Evolutionary conservation across 306 rosid genomes (phyloP), one percentile per base, ranked within the genome.

Genomic region (Fragaria iinumae): DNA sequence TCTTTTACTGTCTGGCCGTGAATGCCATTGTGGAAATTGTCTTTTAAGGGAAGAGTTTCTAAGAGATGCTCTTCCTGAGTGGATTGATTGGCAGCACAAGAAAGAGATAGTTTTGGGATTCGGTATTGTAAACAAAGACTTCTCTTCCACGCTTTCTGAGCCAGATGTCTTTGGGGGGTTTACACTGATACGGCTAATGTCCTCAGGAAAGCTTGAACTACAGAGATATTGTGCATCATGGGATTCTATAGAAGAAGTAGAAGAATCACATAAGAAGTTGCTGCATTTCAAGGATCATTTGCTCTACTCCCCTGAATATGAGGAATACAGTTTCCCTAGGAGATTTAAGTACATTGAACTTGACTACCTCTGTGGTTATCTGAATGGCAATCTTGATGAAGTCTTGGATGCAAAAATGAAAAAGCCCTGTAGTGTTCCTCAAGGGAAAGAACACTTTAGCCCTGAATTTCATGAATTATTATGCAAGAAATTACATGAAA

Each of bases 61-160:
- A 12, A 92, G 85, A 81, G 89, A 78, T 74, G 85, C 84, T 56
- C 88, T 92, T 84, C 87, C 93, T 27, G 86, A 87, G 72, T 92
- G 97, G 96, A 65, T 88, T 78, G 87, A 84, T 80, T 87, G 89
- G 96, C 93, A 90, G 75, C 90, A 87, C 48, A 88, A 87, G 88
- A 92, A 86, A 79, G 95, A 91, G 75, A 81, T 87, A 43, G 88
- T 88, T 66, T 52, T 90, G 86, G 97, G 95, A 29, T 87, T 91
- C 21, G 88, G 89, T 69, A 83, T 90, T 77, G 36, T 90, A 65
- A 82, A 73, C 73, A 77, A 74, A 39, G 88, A 77, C 73, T 67
- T 87, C 25, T 86, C 91, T 55, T 70, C 83, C 29, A 73, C 77
- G 83, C 84, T 88, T 47, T 52, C 74, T 68, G 89, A 81, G 66